These are phyloP conservation scores for Heliocybe sulcata DNA, from an alignment of 1,284 basidiomycete species.

Conservation along the genomic window DNA sequence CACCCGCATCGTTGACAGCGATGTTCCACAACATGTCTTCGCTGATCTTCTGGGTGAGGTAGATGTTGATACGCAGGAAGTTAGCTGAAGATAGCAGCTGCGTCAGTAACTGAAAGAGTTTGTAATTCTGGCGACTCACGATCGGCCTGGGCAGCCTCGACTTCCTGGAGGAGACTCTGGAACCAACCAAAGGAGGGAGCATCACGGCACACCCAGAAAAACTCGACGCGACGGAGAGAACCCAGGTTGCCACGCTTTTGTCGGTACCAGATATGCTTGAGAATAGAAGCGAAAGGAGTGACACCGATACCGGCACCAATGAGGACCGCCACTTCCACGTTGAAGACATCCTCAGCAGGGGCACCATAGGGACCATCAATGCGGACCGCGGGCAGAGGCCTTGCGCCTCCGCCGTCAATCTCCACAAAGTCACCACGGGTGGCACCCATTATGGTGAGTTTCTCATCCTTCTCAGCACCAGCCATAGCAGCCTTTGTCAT, in stretches of 20 bases:
- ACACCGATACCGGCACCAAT: constrained; percentile 89
- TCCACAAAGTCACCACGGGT: constrained; percentile 74
- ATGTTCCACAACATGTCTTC: constrained; percentile 90
- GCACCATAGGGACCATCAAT: constrained; percentile 88
- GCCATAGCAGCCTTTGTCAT: constrained; percentile 73
- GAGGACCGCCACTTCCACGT: constrained; percentile 77
- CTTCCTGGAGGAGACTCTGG: constrained; percentile 76
- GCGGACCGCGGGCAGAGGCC: constrained; percentile 61
- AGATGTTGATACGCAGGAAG: constrained; percentile 86
- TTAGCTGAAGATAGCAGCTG: constrained; percentile 43
- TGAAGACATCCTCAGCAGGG: constrained; percentile 86
- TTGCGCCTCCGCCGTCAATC: constrained; percentile 40
- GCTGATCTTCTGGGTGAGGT: constrained; percentile 80
- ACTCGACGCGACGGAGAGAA: constrained; percentile 77
- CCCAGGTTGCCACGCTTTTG: constrained; percentile 73
- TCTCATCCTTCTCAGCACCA: constrained; percentile 56
- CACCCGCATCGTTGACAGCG: constrained; percentile 77
- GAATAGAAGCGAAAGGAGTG: constrained; percentile 85
- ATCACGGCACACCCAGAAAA: constrained; percentile 88
- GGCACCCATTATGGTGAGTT: constrained; percentile 27
- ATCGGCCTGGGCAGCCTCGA: constrained; percentile 80
- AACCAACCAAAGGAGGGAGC: constrained; percentile 93
- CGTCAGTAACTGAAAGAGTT: not conserved
- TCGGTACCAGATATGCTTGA: constrained; percentile 91
- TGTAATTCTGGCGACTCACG: constrained; percentile 39